These are phyloP conservation scores for Salvia rosmarinus DNA, from an alignment of 257 asterid genomes.

Conservation along the genomic window DNA sequence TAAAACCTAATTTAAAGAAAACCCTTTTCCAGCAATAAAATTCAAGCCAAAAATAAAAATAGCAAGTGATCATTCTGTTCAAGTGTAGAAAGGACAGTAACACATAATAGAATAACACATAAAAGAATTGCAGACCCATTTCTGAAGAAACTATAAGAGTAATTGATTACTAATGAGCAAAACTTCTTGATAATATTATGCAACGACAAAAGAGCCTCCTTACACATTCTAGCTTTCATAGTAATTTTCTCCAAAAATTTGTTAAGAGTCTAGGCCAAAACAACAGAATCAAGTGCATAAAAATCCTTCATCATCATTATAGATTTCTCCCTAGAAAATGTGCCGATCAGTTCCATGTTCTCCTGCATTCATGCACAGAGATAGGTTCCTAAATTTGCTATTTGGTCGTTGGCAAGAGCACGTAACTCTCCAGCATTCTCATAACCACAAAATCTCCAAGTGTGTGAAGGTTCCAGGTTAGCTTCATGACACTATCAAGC, in stretches of 20 bases:
- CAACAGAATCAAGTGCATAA: neutral
- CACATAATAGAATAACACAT: neutral
- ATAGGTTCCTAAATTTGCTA: slow-evolving; percentile 29
- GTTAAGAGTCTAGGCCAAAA: neutral
- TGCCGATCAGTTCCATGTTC: neutral
- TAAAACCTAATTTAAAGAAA: too few species aligned
- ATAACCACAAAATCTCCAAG: too few species aligned
- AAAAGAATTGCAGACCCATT: neutral
- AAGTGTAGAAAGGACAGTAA: too few species aligned
- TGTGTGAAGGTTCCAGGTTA: too few species aligned
- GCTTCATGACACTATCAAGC: too few species aligned
- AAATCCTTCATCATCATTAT: slow-evolving; percentile 23
- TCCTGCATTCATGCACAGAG: slow-evolving; percentile 1
- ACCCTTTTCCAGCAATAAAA: too few species aligned
- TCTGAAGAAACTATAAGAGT: neutral
- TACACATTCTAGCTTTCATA: neutral
- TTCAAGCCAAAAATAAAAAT: too few species aligned
- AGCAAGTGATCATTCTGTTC: neutral
- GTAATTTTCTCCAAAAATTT: neutral
- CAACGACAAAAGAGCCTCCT: neutral
- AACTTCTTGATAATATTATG: neutral
- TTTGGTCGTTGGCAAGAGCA: slow-evolving; percentile 31
- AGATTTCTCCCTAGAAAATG: neutral
- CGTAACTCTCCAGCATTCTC: slow-evolving; percentile 42
- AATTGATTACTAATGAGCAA: neutral